phyloP scores from a whole-genome alignment of 2,329 filamentous ascomycete species.

The Cryoendolithus antarcticus region DNA sequence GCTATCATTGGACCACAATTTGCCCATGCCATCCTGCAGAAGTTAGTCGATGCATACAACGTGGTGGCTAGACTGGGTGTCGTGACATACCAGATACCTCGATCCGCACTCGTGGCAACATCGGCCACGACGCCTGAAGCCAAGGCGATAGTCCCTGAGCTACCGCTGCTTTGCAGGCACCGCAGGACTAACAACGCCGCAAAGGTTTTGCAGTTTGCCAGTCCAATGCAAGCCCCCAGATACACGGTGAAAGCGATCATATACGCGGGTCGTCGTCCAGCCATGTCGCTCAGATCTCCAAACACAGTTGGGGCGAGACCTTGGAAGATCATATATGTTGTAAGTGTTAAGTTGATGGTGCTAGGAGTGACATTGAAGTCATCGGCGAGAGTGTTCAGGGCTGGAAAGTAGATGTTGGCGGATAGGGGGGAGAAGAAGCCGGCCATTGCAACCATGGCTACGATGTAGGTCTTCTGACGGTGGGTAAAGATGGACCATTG shows the following conservation, averaged over 20 bases:
- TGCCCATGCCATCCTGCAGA: constrained; percentile 34
- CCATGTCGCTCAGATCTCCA: constrained; percentile 19
- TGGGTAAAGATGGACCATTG: constrained; percentile 22
- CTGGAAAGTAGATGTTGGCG: constrained; percentile 29
- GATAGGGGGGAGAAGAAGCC: constrained; percentile 29
- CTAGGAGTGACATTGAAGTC: constrained; percentile 30
- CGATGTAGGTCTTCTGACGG: constrained; percentile 33
- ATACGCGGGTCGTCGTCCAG: constrained; percentile 22
- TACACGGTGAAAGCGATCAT: constrained; percentile 22
- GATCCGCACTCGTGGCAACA: constrained; percentile 53
- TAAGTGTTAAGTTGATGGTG: constrained; percentile 39
- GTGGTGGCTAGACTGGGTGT: too few relatives aligned
- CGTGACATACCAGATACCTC: constrained; percentile 34
- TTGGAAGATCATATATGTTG: constrained; percentile 32
- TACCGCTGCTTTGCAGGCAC: constrained; percentile 51
- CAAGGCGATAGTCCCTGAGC: constrained; percentile 58
- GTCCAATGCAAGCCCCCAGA: constrained; percentile 22
- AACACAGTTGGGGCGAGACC: constrained; percentile 22
- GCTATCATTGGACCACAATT: constrained; percentile 27
- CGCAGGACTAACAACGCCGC: constrained; percentile 45
- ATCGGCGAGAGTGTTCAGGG: constrained; percentile 23
- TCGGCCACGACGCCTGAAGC: constrained; percentile 62
- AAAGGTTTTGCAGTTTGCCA: constrained; percentile 24
- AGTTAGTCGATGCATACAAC: constrained; percentile 55
- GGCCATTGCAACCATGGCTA: constrained; percentile 38